A percentile compares a stretch with the other conserved stretches of the same genome.
These are phyloP conservation scores for Aspergillus flavus DNA, from an alignment of 2,329 filamentous ascomycete species.

Conservation along the genomic window DNA sequence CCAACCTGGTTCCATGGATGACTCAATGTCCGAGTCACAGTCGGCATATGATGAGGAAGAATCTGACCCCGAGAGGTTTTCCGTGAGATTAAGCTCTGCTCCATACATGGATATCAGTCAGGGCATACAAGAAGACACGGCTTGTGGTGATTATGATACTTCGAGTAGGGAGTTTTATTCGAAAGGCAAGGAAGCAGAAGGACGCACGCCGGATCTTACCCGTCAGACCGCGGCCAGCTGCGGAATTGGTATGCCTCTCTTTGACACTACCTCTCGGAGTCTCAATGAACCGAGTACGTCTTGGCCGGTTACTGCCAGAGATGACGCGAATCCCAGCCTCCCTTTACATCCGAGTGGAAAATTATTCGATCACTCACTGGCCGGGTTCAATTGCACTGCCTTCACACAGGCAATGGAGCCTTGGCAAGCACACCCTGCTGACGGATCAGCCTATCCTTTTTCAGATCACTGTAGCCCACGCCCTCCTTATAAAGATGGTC, in stretches of 20 bases:
- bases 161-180: background rate
- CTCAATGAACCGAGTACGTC: background rate
- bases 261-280: background rate
- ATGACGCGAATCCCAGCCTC: background rate
- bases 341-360: conserved; percentile 7
- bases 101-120: conserved; percentile 1
- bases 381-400: conserved; percentile 2
- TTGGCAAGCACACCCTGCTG: background rate
- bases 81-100: conserved; percentile 3
- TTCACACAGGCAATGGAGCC: background rate
- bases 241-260: background rate
- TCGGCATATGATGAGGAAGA: conserved; percentile 10
- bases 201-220: background rate
- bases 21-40: conserved; percentile 9
- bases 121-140: background rate
- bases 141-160: background rate
- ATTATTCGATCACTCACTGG: conserved; percentile 11
- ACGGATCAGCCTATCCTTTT: background rate
- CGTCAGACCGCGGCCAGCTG: background rate
- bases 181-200: background rate
- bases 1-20: conserved; percentile 12
- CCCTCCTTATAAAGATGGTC: conserved; percentile 25
- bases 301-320: background rate
- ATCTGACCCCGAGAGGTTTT: conserved; percentile 8
- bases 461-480: background rate